Percentiles rank a stretch among this genome's conserved stretches.
phyloP scores from a whole-genome alignment of 176 grass and related monocot genomes.

The Paspalum vaginatum region DNA sequence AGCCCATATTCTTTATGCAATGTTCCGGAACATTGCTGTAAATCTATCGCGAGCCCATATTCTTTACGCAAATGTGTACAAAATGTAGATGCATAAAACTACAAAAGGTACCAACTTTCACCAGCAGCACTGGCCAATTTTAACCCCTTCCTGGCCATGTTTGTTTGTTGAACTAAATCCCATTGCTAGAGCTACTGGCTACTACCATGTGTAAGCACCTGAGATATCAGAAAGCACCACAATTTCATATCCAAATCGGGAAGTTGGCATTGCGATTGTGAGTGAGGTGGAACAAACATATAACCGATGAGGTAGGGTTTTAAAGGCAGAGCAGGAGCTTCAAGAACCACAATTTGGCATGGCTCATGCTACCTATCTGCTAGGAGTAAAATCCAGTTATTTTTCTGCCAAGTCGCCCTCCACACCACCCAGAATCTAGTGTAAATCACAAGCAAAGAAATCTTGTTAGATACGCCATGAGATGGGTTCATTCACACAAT shows the following conservation, averaged over 20 bases:
- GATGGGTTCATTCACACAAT: neutral
- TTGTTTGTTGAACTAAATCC: neutral
- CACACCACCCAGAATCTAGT: neutral
- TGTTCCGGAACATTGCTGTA: neutral
- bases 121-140: neutral
- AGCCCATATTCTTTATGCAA: neutral
- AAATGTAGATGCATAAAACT: neutral
- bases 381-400: neutral
- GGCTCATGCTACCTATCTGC: no score
- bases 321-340: no score
- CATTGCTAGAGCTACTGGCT: no score
- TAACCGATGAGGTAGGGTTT: no score
- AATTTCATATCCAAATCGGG: no score
- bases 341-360: no score
- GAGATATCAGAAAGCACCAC: no score
- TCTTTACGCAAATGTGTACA: neutral
- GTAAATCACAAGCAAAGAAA: neutral
- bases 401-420: neutral
- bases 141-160: neutral
- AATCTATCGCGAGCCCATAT: neutral
- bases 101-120: neutral
- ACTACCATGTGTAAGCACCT: no score
- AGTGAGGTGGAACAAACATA: no score
- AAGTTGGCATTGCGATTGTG: no score
- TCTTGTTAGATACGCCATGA: neutral